These are phyloP conservation scores for Pythium plurisporium DNA, from an alignment of 352 stramenopile species.

Conservation along the genomic window DNA sequence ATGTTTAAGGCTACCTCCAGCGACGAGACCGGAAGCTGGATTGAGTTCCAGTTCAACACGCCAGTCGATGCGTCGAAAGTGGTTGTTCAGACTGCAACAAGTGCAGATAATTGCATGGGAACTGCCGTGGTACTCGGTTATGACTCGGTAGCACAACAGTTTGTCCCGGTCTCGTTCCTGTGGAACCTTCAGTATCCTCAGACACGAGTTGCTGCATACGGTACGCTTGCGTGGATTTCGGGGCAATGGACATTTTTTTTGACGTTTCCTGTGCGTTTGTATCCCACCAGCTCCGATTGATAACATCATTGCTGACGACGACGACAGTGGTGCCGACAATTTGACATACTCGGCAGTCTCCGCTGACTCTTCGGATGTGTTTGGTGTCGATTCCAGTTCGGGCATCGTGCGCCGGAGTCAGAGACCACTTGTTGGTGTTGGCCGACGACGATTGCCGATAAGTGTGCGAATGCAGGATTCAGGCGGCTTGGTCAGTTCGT, in stretches of 20 bases:
- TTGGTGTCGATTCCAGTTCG: conserved; percentile 16
- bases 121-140: conserved; percentile 9
- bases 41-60: conserved; percentile 26
- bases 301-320: conserved; percentile 20
- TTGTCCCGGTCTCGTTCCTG: conserved; percentile 19
- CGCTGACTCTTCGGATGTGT: neutral
- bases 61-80: conserved; percentile 28
- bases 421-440: neutral
- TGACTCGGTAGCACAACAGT: conserved; percentile 9
- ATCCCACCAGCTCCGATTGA: conserved; percentile 12
- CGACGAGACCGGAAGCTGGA: conserved; percentile 23
- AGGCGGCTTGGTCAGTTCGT: conserved; percentile 3
- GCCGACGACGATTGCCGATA: conserved; percentile 13
- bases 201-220: conserved; percentile 16
- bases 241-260: neutral
- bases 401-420: conserved; percentile 13
- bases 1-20: conserved; percentile 12
- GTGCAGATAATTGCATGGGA: conserved; percentile 18
- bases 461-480: conserved; percentile 9
- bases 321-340: conserved; percentile 19
- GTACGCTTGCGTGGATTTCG: conserved; percentile 9
- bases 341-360: conserved; percentile 20
- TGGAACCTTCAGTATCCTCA: conserved; percentile 23
- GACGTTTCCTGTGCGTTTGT: neutral
- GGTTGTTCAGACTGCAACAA: conserved; percentile 16